Percentiles rank a stretch among this genome's conserved stretches.
phyloP scores from a whole-genome alignment of 179 eudicot genomes.

The Silene vulgaris region DNA sequence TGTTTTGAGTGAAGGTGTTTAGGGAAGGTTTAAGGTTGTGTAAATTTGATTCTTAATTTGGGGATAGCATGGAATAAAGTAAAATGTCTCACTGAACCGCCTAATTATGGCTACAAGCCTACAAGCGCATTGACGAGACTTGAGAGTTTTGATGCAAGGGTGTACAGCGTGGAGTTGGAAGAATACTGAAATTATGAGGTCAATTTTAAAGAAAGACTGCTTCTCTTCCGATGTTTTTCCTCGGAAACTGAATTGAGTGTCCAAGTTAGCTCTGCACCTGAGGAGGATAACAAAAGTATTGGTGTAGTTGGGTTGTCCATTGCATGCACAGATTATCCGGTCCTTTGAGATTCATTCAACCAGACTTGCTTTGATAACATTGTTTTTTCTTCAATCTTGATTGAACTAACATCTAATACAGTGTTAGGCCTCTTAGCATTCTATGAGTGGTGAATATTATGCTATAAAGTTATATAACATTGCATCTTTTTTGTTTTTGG shows the following conservation, averaged over 20 bases:
- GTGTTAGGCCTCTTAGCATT: conserved; percentile 83
- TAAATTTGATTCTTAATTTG: no score
- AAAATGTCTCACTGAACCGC: no score
- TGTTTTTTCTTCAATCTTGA: background rate
- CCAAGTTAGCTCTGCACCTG: background rate
- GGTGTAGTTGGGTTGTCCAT: background rate
- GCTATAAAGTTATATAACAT: conserved; percentile 57
- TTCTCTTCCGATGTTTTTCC: no score
- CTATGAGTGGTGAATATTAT: conserved; percentile 57
- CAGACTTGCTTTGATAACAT: background rate
- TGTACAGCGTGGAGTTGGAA: background rate
- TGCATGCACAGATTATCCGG: background rate
- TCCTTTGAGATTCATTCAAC: background rate
- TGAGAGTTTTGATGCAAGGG: background rate
- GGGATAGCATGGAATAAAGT: no score
- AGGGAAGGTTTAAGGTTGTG: no score
- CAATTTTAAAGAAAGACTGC: no score
- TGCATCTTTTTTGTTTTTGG: conserved; percentile 16
- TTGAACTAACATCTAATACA: conserved; percentile 32
- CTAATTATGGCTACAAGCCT: no score
- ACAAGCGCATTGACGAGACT: no score
- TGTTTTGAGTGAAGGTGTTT: no score
- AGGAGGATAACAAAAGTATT: background rate
- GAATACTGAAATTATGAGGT: background rate
- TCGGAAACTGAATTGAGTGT: background rate